A percentile compares a stretch with the other conserved stretches of the same genome.
phyloP scores from a whole-genome alignment of 2,329 filamentous ascomycete genomes.

The Paraconiothyrium brasiliense region DNA sequence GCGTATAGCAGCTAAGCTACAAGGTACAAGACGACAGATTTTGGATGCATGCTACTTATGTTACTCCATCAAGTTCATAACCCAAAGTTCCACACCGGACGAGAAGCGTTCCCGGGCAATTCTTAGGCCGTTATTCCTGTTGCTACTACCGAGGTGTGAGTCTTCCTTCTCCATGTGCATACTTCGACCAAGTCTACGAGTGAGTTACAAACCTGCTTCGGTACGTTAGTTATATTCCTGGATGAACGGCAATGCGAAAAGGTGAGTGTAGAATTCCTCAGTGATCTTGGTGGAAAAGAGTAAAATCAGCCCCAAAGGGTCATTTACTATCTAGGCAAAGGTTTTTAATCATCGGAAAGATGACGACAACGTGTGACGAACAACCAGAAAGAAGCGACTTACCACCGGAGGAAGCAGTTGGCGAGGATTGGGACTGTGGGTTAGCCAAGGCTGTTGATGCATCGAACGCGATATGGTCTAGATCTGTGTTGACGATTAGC shows the following conservation, averaged over 20 bases:
- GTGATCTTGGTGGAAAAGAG: constrained; percentile 73
- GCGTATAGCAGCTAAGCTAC: background rate
- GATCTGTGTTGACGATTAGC: constrained; percentile 25
- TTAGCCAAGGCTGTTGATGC: background rate
- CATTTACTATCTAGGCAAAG: constrained; percentile 73
- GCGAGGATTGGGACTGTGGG: background rate
- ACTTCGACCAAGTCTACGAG: too few relatives aligned
- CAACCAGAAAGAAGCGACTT: constrained; percentile 17
- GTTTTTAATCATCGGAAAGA: constrained; percentile 72
- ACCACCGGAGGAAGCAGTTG: constrained; percentile 18
- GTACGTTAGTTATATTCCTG: constrained; percentile 32
- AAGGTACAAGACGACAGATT: background rate
- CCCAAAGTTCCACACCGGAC: too few relatives aligned
- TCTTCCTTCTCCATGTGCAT: too few relatives aligned
- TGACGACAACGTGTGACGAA: constrained; percentile 18
- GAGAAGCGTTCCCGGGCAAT: too few relatives aligned
- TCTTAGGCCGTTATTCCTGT: too few relatives aligned
- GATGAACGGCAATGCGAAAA: constrained; percentile 22
- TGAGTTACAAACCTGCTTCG: background rate
- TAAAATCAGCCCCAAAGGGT: constrained; percentile 67
- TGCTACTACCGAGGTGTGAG: too few relatives aligned
- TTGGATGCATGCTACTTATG: too few relatives aligned
- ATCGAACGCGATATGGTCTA: background rate
- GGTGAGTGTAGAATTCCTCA: constrained; percentile 58
- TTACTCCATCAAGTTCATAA: too few relatives aligned